Conservation (phyloP, 2,329 filamentous ascomycete species). For the Paecilomyces niveus region DNA sequence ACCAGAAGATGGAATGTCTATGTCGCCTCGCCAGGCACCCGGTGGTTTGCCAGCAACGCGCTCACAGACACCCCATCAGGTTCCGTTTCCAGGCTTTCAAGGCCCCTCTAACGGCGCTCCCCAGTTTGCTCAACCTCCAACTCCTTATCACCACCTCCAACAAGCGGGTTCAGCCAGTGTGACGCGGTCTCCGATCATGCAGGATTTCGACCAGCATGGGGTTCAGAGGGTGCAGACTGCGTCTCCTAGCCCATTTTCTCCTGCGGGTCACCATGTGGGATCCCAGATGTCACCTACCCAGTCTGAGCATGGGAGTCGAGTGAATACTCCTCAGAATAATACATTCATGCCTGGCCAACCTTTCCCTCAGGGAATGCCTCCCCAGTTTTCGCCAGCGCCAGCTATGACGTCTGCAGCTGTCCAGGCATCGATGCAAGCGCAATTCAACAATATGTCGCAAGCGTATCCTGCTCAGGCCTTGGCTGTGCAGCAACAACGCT, state of each 20-base stretch:
- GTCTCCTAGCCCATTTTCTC: conserved; percentile 86
- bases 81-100: conserved; percentile 64
- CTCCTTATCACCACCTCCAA: conserved; percentile 74
- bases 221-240: conserved; percentile 81
- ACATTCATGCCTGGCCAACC: conserved; percentile 53
- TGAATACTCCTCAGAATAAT: conserved; percentile 64
- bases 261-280: conserved; percentile 64
- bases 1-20: conserved; percentile 76
- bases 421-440: conserved; percentile 36
- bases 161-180: conserved; percentile 73
- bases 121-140: conserved; percentile 54
- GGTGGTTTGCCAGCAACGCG: conserved; percentile 73
- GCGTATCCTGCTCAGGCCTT: conserved; percentile 50
- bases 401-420: conserved; percentile 33
- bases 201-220: conserved; percentile 58
- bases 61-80: conserved; percentile 84
- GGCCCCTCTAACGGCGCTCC: conserved; percentile 55
- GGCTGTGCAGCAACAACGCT: conserved; percentile 62
- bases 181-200: conserved; percentile 89
- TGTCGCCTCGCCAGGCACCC: conserved; percentile 70
- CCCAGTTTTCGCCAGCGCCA: conserved; percentile 35
- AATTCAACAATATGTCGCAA: conserved; percentile 46
- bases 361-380: conserved; percentile 32
- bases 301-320: conserved; percentile 62
- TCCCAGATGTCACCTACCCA: conserved; percentile 68